Conservation (phyloP, 2,329 filamentous ascomycete genomes). For the Pseudogymnoascus pannorum region DNA sequence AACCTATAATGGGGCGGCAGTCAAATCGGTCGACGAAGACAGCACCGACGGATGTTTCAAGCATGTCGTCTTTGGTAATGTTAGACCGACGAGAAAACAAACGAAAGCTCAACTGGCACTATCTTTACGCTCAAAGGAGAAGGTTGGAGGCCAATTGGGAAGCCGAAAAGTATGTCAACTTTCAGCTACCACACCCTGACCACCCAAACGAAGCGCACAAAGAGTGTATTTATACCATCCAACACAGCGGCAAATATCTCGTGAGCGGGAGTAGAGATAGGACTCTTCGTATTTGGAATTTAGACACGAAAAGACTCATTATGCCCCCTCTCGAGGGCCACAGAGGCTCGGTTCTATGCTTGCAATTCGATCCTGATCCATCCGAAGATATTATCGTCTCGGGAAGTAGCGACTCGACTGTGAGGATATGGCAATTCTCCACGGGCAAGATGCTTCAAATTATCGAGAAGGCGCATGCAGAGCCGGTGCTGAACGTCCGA, state of each 20-base stretch:
- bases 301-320: constrained; percentile 72
- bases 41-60: constrained; percentile 1
- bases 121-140: constrained; percentile 81
- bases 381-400: constrained; percentile 91
- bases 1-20: neutral
- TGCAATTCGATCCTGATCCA: constrained; percentile 87
- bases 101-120: constrained; percentile 79
- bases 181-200: constrained; percentile 80
- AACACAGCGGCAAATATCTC: constrained; percentile 77
- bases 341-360: constrained; percentile 77
- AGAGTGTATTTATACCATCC: constrained; percentile 92
- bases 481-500: constrained; percentile 87
- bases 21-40: neutral
- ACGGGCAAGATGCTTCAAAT: constrained; percentile 77
- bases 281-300: constrained; percentile 82
- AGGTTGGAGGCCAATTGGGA: constrained; percentile 89
- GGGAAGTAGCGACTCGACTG: constrained; percentile 83
- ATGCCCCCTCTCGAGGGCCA: constrained; percentile 70
- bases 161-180: constrained; percentile 71
- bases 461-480: constrained; percentile 68
- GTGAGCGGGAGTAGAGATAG: constrained; percentile 90
- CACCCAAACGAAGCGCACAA: constrained; percentile 75
- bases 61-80: constrained; percentile 33
- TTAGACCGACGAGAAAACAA: constrained; percentile 42
- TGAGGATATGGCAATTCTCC: constrained; percentile 90